Conservation (phyloP, 2,329 filamentous ascomycete species). For the Claviceps pazoutovae region DNA sequence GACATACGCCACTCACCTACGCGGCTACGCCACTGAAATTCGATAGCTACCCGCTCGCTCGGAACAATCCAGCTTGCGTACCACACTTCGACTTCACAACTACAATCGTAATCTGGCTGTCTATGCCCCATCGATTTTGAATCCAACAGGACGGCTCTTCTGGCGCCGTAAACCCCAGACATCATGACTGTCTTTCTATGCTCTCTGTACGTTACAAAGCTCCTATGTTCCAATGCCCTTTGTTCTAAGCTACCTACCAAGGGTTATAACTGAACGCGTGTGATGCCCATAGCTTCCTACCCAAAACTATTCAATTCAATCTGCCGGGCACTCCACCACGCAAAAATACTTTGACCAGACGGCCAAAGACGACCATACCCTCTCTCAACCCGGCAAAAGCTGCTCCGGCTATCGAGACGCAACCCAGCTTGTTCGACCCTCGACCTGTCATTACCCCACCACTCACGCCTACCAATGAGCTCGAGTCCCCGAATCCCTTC, state of each 20-base stretch:
- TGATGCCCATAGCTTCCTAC: slow-evolving; percentile 57
- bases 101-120: not conserved
- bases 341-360: slow-evolving; percentile 17
- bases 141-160: not conserved
- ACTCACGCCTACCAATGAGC: slow-evolving; percentile 38
- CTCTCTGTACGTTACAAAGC: slow-evolving; percentile 21
- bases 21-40: not conserved
- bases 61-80: not conserved
- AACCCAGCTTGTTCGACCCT: slow-evolving; percentile 39
- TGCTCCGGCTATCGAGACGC: slow-evolving; percentile 20
- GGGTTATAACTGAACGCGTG: not conserved
- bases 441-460: slow-evolving; percentile 38
- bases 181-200: slow-evolving; percentile 28
- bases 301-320: slow-evolving; percentile 83
- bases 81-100: not conserved
- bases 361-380: slow-evolving; percentile 16
- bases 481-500: slow-evolving; percentile 33
- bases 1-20: not conserved
- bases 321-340: slow-evolving; percentile 40
- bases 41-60: not conserved
- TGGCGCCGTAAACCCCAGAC: slow-evolving; percentile 4
- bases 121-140: not conserved
- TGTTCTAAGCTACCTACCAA: not conserved
- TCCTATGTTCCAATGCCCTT: too few species aligned
- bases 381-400: slow-evolving; percentile 11